Base-by-base conservation (phyloP, 202 grass and related monocot genomes). In the Dendrocalamus latiflorus region DNA sequence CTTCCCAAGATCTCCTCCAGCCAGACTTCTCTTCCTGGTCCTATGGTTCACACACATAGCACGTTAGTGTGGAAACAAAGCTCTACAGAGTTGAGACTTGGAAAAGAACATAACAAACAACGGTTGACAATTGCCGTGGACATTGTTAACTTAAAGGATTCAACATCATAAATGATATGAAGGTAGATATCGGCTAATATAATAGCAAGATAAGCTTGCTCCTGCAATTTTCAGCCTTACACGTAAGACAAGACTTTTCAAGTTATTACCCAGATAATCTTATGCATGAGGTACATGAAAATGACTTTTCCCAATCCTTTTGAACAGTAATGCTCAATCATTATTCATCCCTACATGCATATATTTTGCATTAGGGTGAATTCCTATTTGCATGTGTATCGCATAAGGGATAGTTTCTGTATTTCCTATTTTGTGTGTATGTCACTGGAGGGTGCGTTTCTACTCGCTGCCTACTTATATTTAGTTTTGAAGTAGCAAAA, bases 1-100 rank as follows among this genome's bases (percentile, higher is more conserved):
- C 93, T 83, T 95, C 84, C 95, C 95, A 98, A 14, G 80, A 84
- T 26, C 72, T 89, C 81, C 87, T 88, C 95, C 95, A 98, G 58
- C 71, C 73, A 69, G 89, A 91, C 78, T 43, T 91, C 44, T 81
- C 76, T 62, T 93, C 82, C 72, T 91, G 57, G 69, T 90, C 89
- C 95, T 93, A 30, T 63, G 22, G 72, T 49, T 47, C 73, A 82
- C 73, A 60, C 4, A 18, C 41, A 11, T 1, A 43, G 1, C 49
- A 64, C 68, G 56, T 86, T 49, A 57, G 58, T 4, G 26, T 69
- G 4, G 17, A 86, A 30, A 79, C 14, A 26, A 43, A 50, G 62
- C 86, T 45, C 42, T 5, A 45, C 36, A 45, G n/a, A 62, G 36
- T 67, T 59, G 11, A 50, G 25, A 22, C 54, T 62, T 79, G 3